Conservation (phyloP, 2,329 filamentous ascomycete genomes). For the Fusarium denticulatum region DNA sequence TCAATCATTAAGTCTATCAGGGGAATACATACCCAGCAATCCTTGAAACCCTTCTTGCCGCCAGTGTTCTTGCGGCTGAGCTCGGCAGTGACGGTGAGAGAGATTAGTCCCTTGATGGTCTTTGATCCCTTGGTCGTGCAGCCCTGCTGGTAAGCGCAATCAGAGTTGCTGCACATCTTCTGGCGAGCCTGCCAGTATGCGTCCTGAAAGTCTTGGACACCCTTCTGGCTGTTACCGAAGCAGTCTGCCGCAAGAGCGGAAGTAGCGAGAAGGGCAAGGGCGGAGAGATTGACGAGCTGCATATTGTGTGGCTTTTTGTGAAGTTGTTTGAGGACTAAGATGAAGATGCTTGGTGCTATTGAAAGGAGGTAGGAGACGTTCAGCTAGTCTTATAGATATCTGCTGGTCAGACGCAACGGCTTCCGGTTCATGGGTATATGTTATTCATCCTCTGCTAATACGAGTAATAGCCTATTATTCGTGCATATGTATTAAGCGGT, state of each 20-base stretch:
- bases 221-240: background rate
- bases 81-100: background rate
- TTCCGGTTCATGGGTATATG: too few species aligned
- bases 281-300: background rate
- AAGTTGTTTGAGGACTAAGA: too few species aligned
- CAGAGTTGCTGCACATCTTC: conserved; percentile 8
- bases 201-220: background rate
- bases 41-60: background rate
- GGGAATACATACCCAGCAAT: conserved; percentile 8
- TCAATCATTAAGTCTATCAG: too few species aligned
- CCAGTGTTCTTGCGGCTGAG: background rate
- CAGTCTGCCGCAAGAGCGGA: background rate
- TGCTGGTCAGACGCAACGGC: too few species aligned
- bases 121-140: background rate
- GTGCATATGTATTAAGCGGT: too few species aligned
- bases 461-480: too few species aligned
- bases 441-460: too few species aligned
- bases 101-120: background rate
- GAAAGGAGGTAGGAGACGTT: fast-evolving
- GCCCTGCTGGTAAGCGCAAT: background rate
- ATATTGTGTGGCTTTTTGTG: background rate
- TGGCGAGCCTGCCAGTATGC: conserved; percentile 1
- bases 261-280: background rate
- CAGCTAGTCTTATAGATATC: background rate
- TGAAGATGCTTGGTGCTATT: background rate